phyloP scores from a whole-genome alignment of 768 basidiomycete species.

The Austroboletus festivus region DNA sequence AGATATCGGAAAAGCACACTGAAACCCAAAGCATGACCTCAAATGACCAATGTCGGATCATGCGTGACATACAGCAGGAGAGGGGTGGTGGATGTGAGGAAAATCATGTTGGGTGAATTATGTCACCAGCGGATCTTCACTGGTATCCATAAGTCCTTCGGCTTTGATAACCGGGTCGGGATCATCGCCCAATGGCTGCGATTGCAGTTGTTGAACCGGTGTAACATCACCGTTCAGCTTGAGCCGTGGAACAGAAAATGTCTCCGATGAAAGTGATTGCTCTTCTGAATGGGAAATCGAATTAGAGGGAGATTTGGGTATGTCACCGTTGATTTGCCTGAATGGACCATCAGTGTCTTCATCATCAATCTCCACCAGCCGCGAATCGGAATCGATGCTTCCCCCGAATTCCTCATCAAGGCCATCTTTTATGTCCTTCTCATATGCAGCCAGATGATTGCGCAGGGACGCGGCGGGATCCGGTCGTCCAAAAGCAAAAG shows the following conservation, averaged over 20 bases:
- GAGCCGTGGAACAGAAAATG: slow-evolving; percentile 44
- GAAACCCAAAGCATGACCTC: slow-evolving; percentile 18
- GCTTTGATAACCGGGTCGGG: slow-evolving; percentile 50
- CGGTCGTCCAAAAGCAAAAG: slow-evolving; percentile 42
- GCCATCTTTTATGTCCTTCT: slow-evolving; percentile 43
- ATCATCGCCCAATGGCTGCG: slow-evolving; percentile 52
- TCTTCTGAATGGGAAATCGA: slow-evolving; percentile 20
- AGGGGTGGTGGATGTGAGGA: slow-evolving; percentile 1
- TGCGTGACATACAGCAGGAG: slow-evolving; percentile 5
- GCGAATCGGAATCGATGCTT: slow-evolving; percentile 17
- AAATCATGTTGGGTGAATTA: no score
- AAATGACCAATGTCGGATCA: slow-evolving; percentile 10
- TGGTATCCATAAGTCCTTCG: slow-evolving; percentile 65
- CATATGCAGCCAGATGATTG: slow-evolving; percentile 62
- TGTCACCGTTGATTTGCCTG: slow-evolving; percentile 32
- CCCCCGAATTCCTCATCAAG: slow-evolving; percentile 26
- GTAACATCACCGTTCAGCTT: slow-evolving; percentile 46
- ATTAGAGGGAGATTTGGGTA: slow-evolving; percentile 24
- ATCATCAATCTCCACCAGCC: slow-evolving; percentile 33
- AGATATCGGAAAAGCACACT: slow-evolving; percentile 30
- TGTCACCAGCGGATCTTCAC: slow-evolving; percentile 55
- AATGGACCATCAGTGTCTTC: slow-evolving; percentile 32
- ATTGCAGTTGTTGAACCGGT: slow-evolving; percentile 47
- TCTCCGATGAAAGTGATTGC: slow-evolving; percentile 37
- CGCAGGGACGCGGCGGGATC: slow-evolving; percentile 58